Conservation (phyloP, 352 stramenopile genomes). For the Phytophthora macrochlamydospora region DNA sequence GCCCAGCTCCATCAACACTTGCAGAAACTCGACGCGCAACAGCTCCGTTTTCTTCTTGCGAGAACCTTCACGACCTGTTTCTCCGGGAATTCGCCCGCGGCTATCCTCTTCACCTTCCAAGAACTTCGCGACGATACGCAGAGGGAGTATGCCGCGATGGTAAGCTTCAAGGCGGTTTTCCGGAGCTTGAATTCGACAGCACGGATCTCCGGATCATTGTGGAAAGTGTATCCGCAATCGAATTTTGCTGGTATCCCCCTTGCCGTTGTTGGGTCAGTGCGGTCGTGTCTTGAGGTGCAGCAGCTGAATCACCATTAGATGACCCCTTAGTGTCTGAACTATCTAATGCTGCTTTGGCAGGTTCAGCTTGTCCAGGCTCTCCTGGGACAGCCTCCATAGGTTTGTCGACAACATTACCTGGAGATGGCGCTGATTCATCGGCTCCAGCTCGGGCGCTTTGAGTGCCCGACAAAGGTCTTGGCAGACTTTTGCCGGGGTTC, state of each 20-base stretch:
- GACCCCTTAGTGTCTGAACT: neutral
- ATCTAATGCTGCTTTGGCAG: neutral
- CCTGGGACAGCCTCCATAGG: conserved; percentile 4
- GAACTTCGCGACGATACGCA: conserved; percentile 73
- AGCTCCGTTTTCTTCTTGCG: conserved; percentile 49
- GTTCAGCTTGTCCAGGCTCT: conserved; percentile 1
- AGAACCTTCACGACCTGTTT: neutral
- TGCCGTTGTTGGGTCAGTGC: neutral
- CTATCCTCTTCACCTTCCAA: conserved; percentile 52
- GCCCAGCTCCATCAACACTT: conserved; percentile 93
- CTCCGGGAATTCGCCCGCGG: conserved; percentile 18
- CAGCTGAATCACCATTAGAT: neutral
- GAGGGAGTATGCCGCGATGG: conserved; percentile 66
- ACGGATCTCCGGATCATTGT: conserved; percentile 77
- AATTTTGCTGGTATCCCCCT: conserved; percentile 12
- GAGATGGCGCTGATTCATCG: conserved; percentile 5
- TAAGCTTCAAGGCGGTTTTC: conserved; percentile 70
- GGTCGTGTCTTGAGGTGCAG: neutral
- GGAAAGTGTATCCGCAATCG: conserved; percentile 87
- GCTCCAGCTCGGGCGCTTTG: conserved; percentile 19
- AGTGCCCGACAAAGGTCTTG: conserved; percentile 11
- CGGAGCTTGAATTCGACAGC: conserved; percentile 88
- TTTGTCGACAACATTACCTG: conserved; percentile 10
- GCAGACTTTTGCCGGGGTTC: conserved; percentile 12
- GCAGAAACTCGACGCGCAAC: conserved; percentile 89